Evolutionary conservation across 2,329 filamentous ascomycete genomes (phyloP).

Genomic region (Lachnellula arida): DNA sequence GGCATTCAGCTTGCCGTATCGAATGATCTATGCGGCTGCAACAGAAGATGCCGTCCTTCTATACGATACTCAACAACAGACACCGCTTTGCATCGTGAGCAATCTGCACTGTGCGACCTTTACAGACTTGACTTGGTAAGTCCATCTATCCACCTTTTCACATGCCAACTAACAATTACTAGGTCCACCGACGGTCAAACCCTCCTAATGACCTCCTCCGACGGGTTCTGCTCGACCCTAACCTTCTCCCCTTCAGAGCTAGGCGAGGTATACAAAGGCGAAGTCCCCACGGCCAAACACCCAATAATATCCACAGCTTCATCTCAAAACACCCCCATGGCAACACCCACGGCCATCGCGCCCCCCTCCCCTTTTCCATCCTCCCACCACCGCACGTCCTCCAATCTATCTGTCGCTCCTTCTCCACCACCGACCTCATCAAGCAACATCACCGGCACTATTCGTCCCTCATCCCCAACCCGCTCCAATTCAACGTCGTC

Average conservation of each 20-base stretch:
- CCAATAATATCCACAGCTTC: conserved; percentile 41
- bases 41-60: conserved; percentile 93
- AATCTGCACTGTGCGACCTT: conserved; percentile 97
- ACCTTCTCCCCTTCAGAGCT: conserved; percentile 81
- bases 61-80: conserved; percentile 96
- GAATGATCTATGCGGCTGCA: conserved; percentile 93
- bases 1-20: conserved; percentile 82
- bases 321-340: conserved; percentile 62
- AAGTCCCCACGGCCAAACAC: conserved; percentile 48
- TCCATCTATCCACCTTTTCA: conserved; percentile 20
- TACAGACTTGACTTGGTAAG: conserved; percentile 91
- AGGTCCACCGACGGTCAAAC: conserved; percentile 74
- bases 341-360: conserved; percentile 64
- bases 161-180: conserved; percentile 20
- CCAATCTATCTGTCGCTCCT: conserved; percentile 55
- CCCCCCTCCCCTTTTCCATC: conserved; percentile 53
- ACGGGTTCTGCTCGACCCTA: conserved; percentile 92
- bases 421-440: conserved; percentile 44
- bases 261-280: conserved; percentile 72
- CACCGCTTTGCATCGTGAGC: conserved; percentile 89
- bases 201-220: conserved; percentile 92
- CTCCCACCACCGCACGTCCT: conserved; percentile 47
- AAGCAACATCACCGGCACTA: no score
- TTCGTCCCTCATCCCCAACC: conserved; percentile 69
- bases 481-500: conserved; percentile 85